Evolutionary conservation across 352 stramenopile species (phyloP).

Genomic region (Hyaloperonospora brassicae): DNA sequence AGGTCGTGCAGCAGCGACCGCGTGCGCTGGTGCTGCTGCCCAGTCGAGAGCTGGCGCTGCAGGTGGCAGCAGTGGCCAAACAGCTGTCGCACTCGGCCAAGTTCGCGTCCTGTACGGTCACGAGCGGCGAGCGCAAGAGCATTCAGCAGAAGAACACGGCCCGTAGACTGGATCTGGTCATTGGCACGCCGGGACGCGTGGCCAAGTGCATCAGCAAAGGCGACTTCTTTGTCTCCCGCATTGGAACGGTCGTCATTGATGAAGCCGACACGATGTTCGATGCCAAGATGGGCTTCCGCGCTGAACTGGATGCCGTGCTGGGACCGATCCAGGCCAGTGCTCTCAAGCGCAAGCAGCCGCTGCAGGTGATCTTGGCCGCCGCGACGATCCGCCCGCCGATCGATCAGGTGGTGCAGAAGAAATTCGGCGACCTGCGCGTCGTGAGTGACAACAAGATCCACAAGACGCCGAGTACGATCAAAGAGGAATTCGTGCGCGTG

Average conservation of each 20-base stretch:
- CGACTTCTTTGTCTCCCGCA: conserved; percentile 71
- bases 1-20: conserved; percentile 29
- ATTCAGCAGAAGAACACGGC: conserved; percentile 47
- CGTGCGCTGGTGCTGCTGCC: conserved; percentile 52
- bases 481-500: conserved; percentile 62
- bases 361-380: conserved; percentile 68
- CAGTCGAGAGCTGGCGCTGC: conserved; percentile 58
- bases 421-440: conserved; percentile 49
- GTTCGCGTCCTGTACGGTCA: conserved; percentile 58
- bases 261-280: conserved; percentile 79
- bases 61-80: conserved; percentile 63
- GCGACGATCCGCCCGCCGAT: conserved; percentile 63
- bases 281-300: conserved; percentile 75
- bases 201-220: conserved; percentile 61
- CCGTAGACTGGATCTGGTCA: conserved; percentile 53
- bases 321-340: conserved; percentile 55
- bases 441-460: conserved; percentile 66
- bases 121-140: conserved; percentile 59
- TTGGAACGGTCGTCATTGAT: conserved; percentile 63
- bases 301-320: conserved; percentile 65
- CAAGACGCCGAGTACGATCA: conserved; percentile 49
- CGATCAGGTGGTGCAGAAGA: conserved; percentile 65
- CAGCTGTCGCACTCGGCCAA: conserved; percentile 56
- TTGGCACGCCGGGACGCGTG: conserved; percentile 67
- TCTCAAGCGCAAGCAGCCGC: conserved; percentile 37